These are phyloP conservation scores for Piper betle DNA, from an alignment of 164 flowering plant genomes.

Conservation along the genomic window DNA sequence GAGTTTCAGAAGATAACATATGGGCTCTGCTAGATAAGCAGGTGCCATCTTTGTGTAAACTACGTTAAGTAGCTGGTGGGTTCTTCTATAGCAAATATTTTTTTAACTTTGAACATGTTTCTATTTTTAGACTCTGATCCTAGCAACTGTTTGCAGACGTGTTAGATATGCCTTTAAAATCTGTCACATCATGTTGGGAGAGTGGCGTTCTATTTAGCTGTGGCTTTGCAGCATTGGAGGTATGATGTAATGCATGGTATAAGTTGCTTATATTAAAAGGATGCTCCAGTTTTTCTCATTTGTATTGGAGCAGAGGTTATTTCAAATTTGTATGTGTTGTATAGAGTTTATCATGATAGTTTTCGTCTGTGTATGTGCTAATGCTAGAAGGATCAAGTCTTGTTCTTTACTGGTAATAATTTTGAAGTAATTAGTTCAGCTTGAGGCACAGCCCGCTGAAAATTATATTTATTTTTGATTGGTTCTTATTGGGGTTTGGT, in stretches of 20 bases:
- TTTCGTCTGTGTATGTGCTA: too few relatives aligned
- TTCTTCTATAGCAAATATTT: neutral
- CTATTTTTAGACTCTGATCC: neutral
- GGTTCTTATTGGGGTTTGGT: neutral
- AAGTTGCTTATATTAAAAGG: too few relatives aligned
- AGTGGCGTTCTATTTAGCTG: constrained; percentile 56
- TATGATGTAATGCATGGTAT: constrained; percentile 15
- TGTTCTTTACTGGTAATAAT: too few relatives aligned
- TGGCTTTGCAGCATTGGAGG: constrained; percentile 72
- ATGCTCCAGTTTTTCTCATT: too few relatives aligned
- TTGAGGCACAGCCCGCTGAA: too few relatives aligned
- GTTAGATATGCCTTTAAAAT: constrained; percentile 79
- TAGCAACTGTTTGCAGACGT: constrained; percentile 31
- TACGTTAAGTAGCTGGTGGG: constrained; percentile 70
- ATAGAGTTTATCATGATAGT: too few relatives aligned
- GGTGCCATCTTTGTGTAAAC: constrained; percentile 60
- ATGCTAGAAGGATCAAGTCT: too few relatives aligned
- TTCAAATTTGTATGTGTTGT: too few relatives aligned
- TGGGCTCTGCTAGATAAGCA: constrained; percentile 25
- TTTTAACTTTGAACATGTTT: neutral
- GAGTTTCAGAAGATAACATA: constrained; percentile 17
- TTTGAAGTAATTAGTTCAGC: too few relatives aligned
- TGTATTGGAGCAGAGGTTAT: too few relatives aligned
- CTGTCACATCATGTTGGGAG: constrained; percentile 80
- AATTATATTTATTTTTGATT: neutral